Percentiles rank a stretch among this genome's conserved stretches.
phyloP scores from a whole-genome alignment of 1,284 basidiomycete species.

The Cryptococcus wingfieldii region DNA sequence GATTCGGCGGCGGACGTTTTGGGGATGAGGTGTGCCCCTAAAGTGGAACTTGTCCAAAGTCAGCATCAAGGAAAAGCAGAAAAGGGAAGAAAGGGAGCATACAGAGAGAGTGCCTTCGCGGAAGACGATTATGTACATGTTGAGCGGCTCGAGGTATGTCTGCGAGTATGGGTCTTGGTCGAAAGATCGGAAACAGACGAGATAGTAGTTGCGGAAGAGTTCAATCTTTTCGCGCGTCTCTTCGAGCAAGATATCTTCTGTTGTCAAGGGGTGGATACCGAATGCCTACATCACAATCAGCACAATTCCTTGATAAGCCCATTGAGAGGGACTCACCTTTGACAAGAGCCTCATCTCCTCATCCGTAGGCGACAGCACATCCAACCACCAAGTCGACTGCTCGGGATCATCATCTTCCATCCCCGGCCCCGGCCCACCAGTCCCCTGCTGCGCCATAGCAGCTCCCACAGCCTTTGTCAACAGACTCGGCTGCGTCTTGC shows the following conservation, averaged over 20 bases:
- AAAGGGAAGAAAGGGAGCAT: conserved; percentile 38
- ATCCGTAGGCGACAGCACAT: conserved; percentile 89
- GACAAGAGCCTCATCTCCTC: conserved; percentile 97
- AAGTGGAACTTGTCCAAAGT: conserved; percentile 78
- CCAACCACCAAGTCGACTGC: conserved; percentile 93
- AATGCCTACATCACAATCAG: conserved; percentile 65
- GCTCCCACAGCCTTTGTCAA: conserved; percentile 30
- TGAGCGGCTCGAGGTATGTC: conserved; percentile 94
- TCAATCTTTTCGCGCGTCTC: conserved; percentile 99
- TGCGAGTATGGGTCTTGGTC: conserved; percentile 98
- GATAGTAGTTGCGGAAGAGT: conserved; percentile 96
- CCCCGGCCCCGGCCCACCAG: conserved; percentile 8
- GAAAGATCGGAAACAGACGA: conserved; percentile 98
- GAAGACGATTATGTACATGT: conserved; percentile 99
- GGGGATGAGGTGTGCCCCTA: conserved; percentile 92
- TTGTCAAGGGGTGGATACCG: conserved; percentile 94
- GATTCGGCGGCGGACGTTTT: conserved; percentile 95
- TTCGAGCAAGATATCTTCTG: conserved; percentile 99
- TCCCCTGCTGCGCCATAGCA: conserved; percentile 12
- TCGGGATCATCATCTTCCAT: conserved; percentile 55
- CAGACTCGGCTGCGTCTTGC: conserved; percentile 31
- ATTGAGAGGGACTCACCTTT: conserved; percentile 57
- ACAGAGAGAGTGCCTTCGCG: conserved; percentile 94
- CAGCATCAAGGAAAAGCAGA: not conserved
- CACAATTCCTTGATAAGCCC: not conserved